Conservation (phyloP, 331 rosid species). For the Quercus phellos region DNA sequence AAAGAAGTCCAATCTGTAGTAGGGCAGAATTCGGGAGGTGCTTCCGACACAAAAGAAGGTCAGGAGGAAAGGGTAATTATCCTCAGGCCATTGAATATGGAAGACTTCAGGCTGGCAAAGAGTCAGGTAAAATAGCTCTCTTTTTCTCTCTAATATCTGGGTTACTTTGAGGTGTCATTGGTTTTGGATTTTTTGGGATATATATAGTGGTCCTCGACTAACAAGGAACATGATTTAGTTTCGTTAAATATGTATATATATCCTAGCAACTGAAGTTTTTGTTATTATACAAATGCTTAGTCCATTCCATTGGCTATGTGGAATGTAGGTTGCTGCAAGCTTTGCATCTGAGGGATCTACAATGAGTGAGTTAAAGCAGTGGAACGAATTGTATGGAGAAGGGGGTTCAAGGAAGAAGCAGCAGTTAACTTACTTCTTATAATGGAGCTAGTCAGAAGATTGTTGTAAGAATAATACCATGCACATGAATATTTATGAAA, state of each 20-base stretch:
- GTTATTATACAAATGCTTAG: neutral
- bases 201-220: no score
- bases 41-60: conserved; percentile 8
- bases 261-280: neutral
- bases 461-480: neutral
- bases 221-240: neutral
- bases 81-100: conserved; percentile 76
- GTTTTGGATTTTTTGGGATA: no score
- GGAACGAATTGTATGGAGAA: conserved; percentile 87
- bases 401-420: conserved; percentile 90
- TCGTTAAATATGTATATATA: neutral
- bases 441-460: conserved; percentile 8
- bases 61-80: conserved; percentile 53
- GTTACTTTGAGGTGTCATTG: no score
- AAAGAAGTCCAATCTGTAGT: neutral
- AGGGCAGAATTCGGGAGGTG: conserved; percentile 19
- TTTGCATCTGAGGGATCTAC: conserved; percentile 82
- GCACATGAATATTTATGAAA: neutral
- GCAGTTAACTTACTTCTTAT: conserved; percentile 78
- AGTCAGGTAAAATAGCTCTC: conserved; percentile 43
- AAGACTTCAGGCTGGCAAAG: conserved; percentile 78
- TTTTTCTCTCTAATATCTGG: no score
- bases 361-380: conserved; percentile 84
- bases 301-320: neutral
- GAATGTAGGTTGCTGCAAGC: conserved; percentile 78